Base-by-base conservation (phyloP, 2,329 filamentous ascomycete species). In the Cladobotryum mycophilum region DNA sequence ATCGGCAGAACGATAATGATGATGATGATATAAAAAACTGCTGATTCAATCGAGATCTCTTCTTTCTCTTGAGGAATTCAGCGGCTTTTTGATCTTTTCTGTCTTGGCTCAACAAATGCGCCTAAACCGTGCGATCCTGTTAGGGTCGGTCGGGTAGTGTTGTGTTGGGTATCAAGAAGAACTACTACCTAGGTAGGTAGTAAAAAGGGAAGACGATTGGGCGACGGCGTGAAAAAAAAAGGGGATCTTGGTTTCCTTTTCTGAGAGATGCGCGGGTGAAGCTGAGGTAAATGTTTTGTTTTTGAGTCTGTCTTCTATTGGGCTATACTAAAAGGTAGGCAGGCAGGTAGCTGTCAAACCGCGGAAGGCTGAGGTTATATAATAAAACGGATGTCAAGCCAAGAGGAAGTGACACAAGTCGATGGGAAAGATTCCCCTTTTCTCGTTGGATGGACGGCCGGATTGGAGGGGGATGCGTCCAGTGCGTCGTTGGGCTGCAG, bases 141-240 rank as follows among this genome's bases (percentile, higher is more conserved):
- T n/a, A 35, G 17, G 37, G 14, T 18, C 37, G 37, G 45, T 43
- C 42, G 42, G 17, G 30, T 47, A 18, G 44, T 37, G 35, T 36
- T 14, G 38, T 33, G 51, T 51, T 53, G 51, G 51, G 48, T 47
- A 53, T 40, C 51, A 47, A 53, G 40, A 37, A 47, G 42, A 47
- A 47, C 14, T 14, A 38, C 15, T 5, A 38, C 36, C 36, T 38
- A 15, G n/a, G n/a, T n/a, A n/a, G n/a, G n/a, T n/a, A n/a, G 36
- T 11, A 17, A 35, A 41, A 37, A 13, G 17, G 40, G 11, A 45
- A 42, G 45, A 20, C 6, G 25, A 30, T 30, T 30, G 25, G 25
- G 25, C 25, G 25, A 30, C 25, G 25, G 8, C 6, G 25, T 30
- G 20, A 20, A 30, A 30, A 30, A 30, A 40, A 30, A 30, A 30